Percentiles rank a stretch among this genome's conserved stretches.
Evolutionary conservation across 2,329 filamentous ascomycete species (phyloP).

Genomic region (Claviceps humidiphila): DNA sequence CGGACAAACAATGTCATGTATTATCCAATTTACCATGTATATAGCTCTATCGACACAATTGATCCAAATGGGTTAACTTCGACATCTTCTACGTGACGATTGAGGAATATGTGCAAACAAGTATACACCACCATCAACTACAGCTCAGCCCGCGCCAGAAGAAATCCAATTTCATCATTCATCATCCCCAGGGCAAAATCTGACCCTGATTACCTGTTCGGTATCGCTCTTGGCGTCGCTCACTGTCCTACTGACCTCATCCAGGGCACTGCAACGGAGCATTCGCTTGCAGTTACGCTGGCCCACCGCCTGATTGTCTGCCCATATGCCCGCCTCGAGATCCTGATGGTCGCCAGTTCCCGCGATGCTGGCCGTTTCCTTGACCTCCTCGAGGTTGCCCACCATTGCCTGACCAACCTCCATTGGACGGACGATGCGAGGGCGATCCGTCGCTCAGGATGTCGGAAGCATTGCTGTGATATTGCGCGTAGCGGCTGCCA

Average conservation of each 20-base stretch:
- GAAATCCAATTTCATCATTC: no score
- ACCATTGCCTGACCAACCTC: conserved; percentile 2
- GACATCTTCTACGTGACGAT: no score
- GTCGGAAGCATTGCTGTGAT: not conserved
- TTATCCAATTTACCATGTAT: no score
- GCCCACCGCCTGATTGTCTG: not conserved
- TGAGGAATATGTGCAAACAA: no score
- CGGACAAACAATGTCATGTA: no score
- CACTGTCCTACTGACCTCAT: not conserved
- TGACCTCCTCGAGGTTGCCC: conserved; percentile 11
- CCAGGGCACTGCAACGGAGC: not conserved
- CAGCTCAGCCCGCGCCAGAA: no score
- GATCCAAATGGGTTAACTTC: no score
- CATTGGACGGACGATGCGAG: not conserved
- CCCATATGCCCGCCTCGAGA: not conserved
- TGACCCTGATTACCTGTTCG: no score
- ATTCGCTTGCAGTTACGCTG: not conserved
- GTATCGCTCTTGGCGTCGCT: no score
- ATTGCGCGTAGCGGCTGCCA: not conserved
- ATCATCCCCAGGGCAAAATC: no score
- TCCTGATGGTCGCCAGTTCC: conserved; percentile 3
- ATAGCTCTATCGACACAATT: no score
- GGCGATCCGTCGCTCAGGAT: not conserved
- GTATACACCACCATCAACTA: no score
- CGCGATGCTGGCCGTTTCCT: conserved; percentile 2